Evolutionary conservation across 2,329 filamentous ascomycete genomes (phyloP), one percentile per base, ranked within the genome.

Genomic region (Elsinoe batatas): DNA sequence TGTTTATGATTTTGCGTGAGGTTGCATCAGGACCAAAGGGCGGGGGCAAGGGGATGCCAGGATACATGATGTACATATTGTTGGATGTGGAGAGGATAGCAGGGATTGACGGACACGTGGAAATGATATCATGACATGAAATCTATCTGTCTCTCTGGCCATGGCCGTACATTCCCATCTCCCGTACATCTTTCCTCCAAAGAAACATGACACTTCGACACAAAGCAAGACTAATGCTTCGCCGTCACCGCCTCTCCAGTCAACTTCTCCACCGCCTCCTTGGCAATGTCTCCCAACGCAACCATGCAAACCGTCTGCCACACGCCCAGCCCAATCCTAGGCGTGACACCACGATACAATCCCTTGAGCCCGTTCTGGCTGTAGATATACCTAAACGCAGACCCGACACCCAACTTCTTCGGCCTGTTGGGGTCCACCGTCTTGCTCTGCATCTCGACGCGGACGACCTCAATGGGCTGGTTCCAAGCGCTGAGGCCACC

Each of bases 271-370:
- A 84, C 80, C 64, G 75, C 73, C 64, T 84, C 81, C 69, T 84
- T 84, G 60, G 81, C 81, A 68, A 81, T 81, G 76, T 97, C 93
- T 75, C 93, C 93, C 73, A 97, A 80, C 68, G 91, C 93, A 75
- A 98, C 93, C 93, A 98, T 98, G 81, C 93, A 98, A 68, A 98
- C 87, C 60, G 93, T 98, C 81, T 98, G 93, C 93, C 93, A 98
- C 76, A 98, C 82, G 69, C 93, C 86, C 61, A 98, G 84, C 64
- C 91, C 91, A 70, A 98, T 91, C 72, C 93, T 85, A 65, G 93
- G 93, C 64, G 89, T 80, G 61, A 98, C 91, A 69, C 93, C 93
- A 69, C 93, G 88, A 80, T 98, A 98, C 62, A 98, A 79, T 68
- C 93, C 93, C 77, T 84, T 87, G 68, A 97, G 47, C 59, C 93